Conservation (phyloP, 495 filamentous ascomycete species). For the Podospora australis region DNA sequence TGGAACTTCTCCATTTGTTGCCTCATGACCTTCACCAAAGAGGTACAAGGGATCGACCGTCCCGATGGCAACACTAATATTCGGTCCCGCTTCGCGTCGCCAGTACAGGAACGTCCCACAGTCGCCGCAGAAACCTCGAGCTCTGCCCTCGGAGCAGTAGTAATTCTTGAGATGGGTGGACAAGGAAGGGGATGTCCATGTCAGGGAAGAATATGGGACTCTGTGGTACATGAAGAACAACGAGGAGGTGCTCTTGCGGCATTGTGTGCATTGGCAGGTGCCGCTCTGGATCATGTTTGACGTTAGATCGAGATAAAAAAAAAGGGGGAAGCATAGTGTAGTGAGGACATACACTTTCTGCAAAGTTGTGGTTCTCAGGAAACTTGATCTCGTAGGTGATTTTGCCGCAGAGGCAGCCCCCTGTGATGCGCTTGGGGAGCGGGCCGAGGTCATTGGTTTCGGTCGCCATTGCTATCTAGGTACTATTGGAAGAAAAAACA, state of each 20-base stretch:
- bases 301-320: neutral
- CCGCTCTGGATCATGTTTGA: constrained; percentile 16
- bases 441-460: constrained; percentile 14
- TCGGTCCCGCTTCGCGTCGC: constrained; percentile 13
- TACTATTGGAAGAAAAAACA: no score
- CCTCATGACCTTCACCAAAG: constrained; percentile 20
- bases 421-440: constrained; percentile 26
- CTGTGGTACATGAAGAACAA: constrained; percentile 27
- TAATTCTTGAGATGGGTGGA: constrained; percentile 19
- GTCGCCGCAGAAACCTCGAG: constrained; percentile 26
- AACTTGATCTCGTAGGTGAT: constrained; percentile 26
- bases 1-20: constrained; percentile 10
- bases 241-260: constrained; percentile 27
- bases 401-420: constrained; percentile 29
- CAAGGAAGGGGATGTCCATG: constrained; percentile 15
- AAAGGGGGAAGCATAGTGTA: neutral
- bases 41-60: constrained; percentile 27
- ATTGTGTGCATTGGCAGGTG: constrained; percentile 33
- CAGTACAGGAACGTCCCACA: constrained; percentile 32
- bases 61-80: constrained; percentile 23
- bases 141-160: constrained; percentile 14
- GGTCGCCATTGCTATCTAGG: no score
- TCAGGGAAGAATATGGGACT: constrained; percentile 13
- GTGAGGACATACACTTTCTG: constrained; percentile 17
- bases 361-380: constrained; percentile 23